A percentile compares a stretch with the other conserved stretches of the same genome.
phyloP scores from a whole-genome alignment of 371 early-diverging fungal species.

The Actinomortierella wolfii region DNA sequence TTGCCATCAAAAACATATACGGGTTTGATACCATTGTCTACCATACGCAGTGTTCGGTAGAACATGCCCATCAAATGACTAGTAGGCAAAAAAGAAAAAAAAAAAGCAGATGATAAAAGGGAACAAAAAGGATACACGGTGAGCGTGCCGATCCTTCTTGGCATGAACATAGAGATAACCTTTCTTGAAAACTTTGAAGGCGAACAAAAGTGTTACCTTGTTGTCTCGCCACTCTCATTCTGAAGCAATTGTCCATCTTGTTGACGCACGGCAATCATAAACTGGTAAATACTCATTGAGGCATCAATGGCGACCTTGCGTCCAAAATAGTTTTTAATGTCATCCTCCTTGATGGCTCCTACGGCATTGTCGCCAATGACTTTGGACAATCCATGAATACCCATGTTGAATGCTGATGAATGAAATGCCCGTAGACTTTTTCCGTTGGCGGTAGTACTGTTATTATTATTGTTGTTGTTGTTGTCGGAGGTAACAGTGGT shows the following conservation, averaged over 20 bases:
- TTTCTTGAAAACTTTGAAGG: not conserved
- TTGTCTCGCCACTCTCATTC: conserved; percentile 92
- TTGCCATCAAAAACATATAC: conserved; percentile 99
- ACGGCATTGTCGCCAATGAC: conserved; percentile 95
- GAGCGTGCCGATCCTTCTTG: not conserved
- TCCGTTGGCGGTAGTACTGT: too few relatives aligned
- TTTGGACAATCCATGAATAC: conserved; percentile 93
- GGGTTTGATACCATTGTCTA: conserved; percentile 98
- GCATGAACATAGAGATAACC: not conserved
- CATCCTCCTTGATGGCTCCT: conserved; percentile 78
- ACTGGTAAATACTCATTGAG: conserved; percentile 99
- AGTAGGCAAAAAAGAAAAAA: conserved; percentile 1
- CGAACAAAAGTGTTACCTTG: conserved; percentile 59
- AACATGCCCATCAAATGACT: conserved; percentile 99
- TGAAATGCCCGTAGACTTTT: conserved; percentile 4
- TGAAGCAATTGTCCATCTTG: conserved; percentile 90
- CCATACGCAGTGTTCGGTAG: conserved; percentile 98
- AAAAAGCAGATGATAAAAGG: not conserved
- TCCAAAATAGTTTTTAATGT: conserved; percentile 92
- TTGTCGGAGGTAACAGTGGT: too few relatives aligned
- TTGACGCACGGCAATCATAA: conserved; percentile 97
- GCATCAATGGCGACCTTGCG: conserved; percentile 99
- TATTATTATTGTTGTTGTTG: too few relatives aligned
- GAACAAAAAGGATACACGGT: not conserved
- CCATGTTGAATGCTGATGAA: conserved; percentile 61